Evolutionary conservation across 2,329 filamentous ascomycete species (phyloP), one percentile per base, ranked within the genome.

Genomic region (Fusarium anthophilum): DNA sequence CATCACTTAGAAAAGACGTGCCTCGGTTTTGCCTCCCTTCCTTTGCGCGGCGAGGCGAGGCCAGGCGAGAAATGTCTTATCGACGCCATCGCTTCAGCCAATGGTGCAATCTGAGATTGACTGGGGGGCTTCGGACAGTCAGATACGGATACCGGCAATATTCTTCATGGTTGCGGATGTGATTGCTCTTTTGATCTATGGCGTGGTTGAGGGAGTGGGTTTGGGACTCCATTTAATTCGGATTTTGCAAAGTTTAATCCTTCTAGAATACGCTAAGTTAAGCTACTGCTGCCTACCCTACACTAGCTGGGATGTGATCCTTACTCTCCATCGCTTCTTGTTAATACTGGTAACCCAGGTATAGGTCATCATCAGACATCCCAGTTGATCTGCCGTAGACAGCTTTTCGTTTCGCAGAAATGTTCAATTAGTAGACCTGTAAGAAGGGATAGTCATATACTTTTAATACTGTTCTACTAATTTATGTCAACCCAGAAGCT

Each of bases 171-270:
- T 51, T 58, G 47, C 67, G 66, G 67, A 70, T 60, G 30, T 70
- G 63, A 63, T 59, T 74, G 26, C 72, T 74, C 53, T 58, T 74
- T 73, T 73, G 48, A 73, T 59, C 59, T 48, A 56, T 73, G 71
- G 70, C 69, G 66, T 26, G 69, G 57, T 68, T 41, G 18, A 63
- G 18, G 35, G 28, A 51, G 69, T 59, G 62, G 63, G 45, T 53
- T 65, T 65, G 35, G 18, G 66, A 59, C 70, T 73, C 69, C 63
- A 59, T 69, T 72, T 65, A 59, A 47, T 53, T 56, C 43, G 67
- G 20, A 61, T 62, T 82, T 66, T 39, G 30, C 4, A 70, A 70
- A 70, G 66, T 50, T 14, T 54, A 70, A 59, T 70, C 43, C 32
- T 70, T 70, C 53, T 54, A 43, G 51, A 70, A 64, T 26, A 6